A percentile compares a stretch with the other conserved stretches of the same genome.
phyloP scores from a whole-genome alignment of 495 filamentous ascomycete species.

The Parachaetomium inaequale region DNA sequence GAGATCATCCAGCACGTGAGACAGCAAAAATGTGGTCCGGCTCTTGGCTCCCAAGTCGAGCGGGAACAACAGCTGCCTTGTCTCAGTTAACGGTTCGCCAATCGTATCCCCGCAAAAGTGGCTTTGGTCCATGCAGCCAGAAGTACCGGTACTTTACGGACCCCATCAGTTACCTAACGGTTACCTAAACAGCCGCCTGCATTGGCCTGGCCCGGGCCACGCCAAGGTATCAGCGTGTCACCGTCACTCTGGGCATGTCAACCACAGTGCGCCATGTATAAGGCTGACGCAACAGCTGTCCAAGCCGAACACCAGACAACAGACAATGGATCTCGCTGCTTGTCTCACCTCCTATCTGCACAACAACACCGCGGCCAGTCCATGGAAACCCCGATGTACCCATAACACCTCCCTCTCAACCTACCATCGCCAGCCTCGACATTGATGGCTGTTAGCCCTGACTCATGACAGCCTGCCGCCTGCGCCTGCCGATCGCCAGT shows the following conservation, averaged over 20 bases:
- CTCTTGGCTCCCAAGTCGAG: background rate
- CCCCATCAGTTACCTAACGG: slow-evolving; percentile 16
- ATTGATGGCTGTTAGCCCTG: slow-evolving; percentile 5
- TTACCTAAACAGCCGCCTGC: slow-evolving; percentile 15
- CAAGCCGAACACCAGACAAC: background rate
- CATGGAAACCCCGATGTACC: background rate
- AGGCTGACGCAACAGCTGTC: slow-evolving; percentile 9
- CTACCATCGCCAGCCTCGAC: background rate
- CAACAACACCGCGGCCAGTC: background rate
- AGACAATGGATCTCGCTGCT: background rate
- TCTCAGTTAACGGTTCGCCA: slow-evolving; percentile 1
- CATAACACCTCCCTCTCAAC: background rate
- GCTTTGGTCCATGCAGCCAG: background rate
- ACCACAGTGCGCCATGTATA: background rate
- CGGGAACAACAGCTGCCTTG: background rate
- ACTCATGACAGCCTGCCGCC: background rate
- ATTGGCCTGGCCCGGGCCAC: background rate
- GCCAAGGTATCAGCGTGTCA: slow-evolving; percentile 16
- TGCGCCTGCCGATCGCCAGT: background rate
- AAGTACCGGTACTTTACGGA: slow-evolving; percentile 4
- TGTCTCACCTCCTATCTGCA: background rate
- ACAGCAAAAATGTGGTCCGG: too few relatives aligned
- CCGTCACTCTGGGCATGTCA: background rate
- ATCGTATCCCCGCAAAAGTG: background rate
- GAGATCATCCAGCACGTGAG: background rate